These are phyloP conservation scores for Fomitopsis pulvina DNA, from an alignment of 768 basidiomycete genomes.

Conservation along the genomic window DNA sequence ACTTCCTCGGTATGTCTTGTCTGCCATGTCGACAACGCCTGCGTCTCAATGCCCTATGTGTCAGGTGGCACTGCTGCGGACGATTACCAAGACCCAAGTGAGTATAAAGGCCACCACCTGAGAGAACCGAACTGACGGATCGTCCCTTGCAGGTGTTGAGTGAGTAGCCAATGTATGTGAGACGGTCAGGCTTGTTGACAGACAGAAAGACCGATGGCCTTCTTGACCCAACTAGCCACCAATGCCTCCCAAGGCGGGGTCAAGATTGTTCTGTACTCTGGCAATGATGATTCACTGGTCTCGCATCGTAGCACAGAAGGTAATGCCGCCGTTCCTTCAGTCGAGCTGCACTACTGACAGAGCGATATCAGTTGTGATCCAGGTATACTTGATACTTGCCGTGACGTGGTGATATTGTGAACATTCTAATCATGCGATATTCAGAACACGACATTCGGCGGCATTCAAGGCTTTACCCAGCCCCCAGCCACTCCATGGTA, in stretches of 20 bases:
- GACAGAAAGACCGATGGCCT: conserved; percentile 48
- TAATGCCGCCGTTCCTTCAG: conserved; percentile 20
- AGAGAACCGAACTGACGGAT: neutral
- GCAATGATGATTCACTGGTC: conserved; percentile 63
- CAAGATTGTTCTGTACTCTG: conserved; percentile 55
- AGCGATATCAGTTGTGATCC: conserved; percentile 33
- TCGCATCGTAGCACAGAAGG: conserved; percentile 60
- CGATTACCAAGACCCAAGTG: conserved; percentile 10
- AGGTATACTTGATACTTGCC: conserved; percentile 26
- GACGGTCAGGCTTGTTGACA: neutral
- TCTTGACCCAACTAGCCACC: conserved; percentile 58
- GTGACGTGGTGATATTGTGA: neutral
- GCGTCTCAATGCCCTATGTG: neutral
- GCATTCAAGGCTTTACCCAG: conserved; percentile 66
- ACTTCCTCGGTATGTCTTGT: conserved; percentile 18
- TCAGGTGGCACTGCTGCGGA: neutral
- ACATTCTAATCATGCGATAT: neutral
- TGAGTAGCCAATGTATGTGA: conserved; percentile 13
- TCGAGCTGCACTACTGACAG: neutral
- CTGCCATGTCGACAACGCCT: neutral
- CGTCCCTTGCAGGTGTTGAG: conserved; percentile 24
- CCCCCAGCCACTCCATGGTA: conserved; percentile 64
- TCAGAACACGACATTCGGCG: conserved; percentile 76
- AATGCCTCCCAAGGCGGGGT: conserved; percentile 50
- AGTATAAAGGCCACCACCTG: neutral